Evolutionary conservation across 371 early-diverging fungal species (phyloP).

Genomic region (Mucor racemosus): DNA sequence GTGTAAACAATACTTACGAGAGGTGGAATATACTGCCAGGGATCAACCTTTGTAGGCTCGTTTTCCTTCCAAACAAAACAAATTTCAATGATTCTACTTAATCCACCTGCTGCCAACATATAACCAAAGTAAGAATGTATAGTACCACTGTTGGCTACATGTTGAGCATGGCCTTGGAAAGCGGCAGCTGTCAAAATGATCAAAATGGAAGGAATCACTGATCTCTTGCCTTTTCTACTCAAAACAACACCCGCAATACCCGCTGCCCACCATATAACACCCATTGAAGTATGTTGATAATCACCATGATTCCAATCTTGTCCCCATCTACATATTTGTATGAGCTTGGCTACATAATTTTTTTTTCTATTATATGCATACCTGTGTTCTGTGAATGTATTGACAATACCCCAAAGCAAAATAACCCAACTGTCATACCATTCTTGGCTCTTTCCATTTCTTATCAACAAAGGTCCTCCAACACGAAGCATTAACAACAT

Average conservation of each 20-base stretch:
- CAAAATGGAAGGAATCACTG: slow-evolving; percentile 63
- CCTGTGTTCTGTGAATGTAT: slow-evolving; percentile 75
- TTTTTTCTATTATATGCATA: slow-evolving; percentile 20
- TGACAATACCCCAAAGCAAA: slow-evolving; percentile 70
- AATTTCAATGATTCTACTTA: slow-evolving; percentile 64
- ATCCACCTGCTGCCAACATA: slow-evolving; percentile 62
- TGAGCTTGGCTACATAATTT: not conserved
- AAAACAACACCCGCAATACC: slow-evolving; percentile 62
- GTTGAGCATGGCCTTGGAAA: slow-evolving; percentile 66
- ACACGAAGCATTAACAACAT: slow-evolving; percentile 59
- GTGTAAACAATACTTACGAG: slow-evolving; percentile 36
- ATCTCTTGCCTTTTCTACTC: slow-evolving; percentile 59
- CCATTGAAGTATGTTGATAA: slow-evolving; percentile 72
- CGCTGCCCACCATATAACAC: slow-evolving; percentile 74
- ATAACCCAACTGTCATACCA: slow-evolving; percentile 73
- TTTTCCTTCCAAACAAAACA: slow-evolving; percentile 59
- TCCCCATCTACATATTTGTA: slow-evolving; percentile 46
- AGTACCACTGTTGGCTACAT: slow-evolving; percentile 59
- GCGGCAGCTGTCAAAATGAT: slow-evolving; percentile 69
- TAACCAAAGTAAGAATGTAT: slow-evolving; percentile 72
- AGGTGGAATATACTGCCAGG: slow-evolving; percentile 56
- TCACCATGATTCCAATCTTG: slow-evolving; percentile 69
- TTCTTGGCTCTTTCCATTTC: slow-evolving; percentile 68
- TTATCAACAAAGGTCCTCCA: slow-evolving; percentile 62
- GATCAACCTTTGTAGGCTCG: slow-evolving; percentile 36